These are phyloP conservation scores for Sabuloglossum arenarium DNA, from an alignment of 495 filamentous ascomycete genomes.

Conservation along the genomic window DNA sequence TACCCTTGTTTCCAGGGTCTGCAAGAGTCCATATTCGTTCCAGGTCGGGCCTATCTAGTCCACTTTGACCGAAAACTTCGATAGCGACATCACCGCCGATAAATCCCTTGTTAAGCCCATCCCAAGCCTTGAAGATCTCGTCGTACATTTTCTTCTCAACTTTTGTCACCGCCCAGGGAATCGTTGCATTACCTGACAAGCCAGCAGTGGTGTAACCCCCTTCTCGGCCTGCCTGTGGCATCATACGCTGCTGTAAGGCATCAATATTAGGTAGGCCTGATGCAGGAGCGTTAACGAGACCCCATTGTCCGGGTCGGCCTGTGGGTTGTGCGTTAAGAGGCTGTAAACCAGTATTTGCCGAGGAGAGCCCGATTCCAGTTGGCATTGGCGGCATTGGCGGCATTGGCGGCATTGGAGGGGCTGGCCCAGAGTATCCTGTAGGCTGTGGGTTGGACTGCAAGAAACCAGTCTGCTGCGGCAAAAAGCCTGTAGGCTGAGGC, in stretches of 20 bases:
- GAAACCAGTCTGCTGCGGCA: slow-evolving; percentile 24
- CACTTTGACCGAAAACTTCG: slow-evolving; percentile 94
- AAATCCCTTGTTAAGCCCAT: slow-evolving; percentile 83
- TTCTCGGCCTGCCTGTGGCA: slow-evolving; percentile 91
- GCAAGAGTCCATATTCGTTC: slow-evolving; percentile 91
- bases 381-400: slow-evolving; percentile 97
- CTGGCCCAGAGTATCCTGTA: slow-evolving; percentile 48
- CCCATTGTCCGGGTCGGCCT: slow-evolving; percentile 91
- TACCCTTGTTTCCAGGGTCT: slow-evolving; percentile 79
- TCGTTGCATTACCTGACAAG: slow-evolving; percentile 77
- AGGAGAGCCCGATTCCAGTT: slow-evolving; percentile 54
- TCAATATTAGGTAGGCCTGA: slow-evolving; percentile 86
- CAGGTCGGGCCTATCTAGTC: slow-evolving; percentile 68
- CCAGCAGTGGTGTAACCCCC: slow-evolving; percentile 77
- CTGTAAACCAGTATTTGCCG: slow-evolving; percentile 36
- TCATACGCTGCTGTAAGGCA: slow-evolving; percentile 84
- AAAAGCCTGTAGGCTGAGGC: slow-evolving; percentile 27
- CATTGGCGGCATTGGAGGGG: slow-evolving; percentile 89
- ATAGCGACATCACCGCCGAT: slow-evolving; percentile 87
- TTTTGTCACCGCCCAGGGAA: slow-evolving; percentile 98
- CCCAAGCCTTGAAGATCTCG: slow-evolving; percentile 88
- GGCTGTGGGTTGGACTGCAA: slow-evolving; percentile 22
- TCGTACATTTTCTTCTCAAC: slow-evolving; percentile 97
- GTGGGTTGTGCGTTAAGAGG: slow-evolving; percentile 87
- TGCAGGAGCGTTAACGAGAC: slow-evolving; percentile 81